Conservation (phyloP, 2,329 filamentous ascomycete species). For the Claviceps pusilla region DNA sequence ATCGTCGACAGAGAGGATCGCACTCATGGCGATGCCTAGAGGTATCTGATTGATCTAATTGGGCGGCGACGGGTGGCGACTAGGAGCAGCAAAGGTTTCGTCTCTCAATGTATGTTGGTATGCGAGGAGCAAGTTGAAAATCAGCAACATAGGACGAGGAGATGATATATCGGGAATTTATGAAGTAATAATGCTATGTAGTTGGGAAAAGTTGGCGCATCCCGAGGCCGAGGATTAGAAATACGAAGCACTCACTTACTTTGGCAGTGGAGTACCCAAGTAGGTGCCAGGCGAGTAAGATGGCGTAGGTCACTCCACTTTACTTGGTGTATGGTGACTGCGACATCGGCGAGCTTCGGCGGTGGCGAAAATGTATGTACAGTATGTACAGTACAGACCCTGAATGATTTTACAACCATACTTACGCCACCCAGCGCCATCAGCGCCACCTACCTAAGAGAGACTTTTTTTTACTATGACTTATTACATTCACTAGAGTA, state of each 20-base stretch:
- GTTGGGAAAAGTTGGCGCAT: background rate
- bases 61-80: background rate
- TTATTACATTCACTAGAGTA: too few species aligned
- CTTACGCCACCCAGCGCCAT: too few species aligned
- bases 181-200: background rate
- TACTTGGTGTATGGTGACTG: background rate
- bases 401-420: too few species aligned
- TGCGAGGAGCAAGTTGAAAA: too few species aligned
- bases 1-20: slow-evolving; percentile 91
- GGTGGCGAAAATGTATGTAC: background rate
- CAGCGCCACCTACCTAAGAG: too few species aligned
- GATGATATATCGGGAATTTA: too few species aligned
- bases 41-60: background rate
- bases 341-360: background rate
- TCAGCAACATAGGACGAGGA: too few species aligned
- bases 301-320: background rate
- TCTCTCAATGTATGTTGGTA: too few species aligned
- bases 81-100: too few species aligned
- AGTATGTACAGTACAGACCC: too few species aligned
- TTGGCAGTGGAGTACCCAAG: background rate
- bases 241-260: background rate
- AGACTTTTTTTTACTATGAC: too few species aligned
- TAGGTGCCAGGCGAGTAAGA: too few species aligned
- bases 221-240: background rate
- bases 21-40: slow-evolving; percentile 54